These are phyloP conservation scores for Asterochloris sp. DNA, from an alignment of 139 green algal species.

Conservation along the genomic window DNA sequence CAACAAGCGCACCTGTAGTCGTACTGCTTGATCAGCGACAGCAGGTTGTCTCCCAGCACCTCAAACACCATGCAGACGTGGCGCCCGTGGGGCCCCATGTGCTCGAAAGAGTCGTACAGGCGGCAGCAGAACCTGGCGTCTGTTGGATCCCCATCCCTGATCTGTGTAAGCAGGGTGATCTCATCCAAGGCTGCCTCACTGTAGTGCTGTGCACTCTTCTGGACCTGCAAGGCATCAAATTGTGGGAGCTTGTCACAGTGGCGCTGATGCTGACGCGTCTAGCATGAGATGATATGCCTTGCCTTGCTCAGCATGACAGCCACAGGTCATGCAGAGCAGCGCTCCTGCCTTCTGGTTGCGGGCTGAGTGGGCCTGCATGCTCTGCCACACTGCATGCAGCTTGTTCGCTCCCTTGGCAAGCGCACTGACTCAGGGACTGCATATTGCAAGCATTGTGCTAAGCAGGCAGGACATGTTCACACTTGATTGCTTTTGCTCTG, in stretches of 20 bases:
- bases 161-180: conserved; percentile 84
- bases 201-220: conserved; percentile 96
- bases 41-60: conserved; percentile 80
- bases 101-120: conserved; percentile 92
- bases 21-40: conserved; percentile 70
- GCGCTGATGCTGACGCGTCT: background rate
- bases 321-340: too few relatives aligned
- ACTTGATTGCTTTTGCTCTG: too few relatives aligned
- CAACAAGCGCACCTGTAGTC: conserved; percentile 2
- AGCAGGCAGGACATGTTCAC: too few relatives aligned
- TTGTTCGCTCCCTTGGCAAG: too few relatives aligned
- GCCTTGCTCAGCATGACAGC: too few relatives aligned
- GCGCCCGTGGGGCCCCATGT: conserved; percentile 83
- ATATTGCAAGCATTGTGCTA: too few relatives aligned
- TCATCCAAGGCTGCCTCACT: conserved; percentile 96
- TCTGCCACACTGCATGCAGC: too few relatives aligned
- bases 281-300: background rate
- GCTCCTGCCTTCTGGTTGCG: background rate
- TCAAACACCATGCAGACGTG: conserved; percentile 99
- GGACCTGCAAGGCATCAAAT: conserved; percentile 58
- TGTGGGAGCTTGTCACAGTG: background rate
- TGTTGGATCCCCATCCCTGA: conserved; percentile 58
- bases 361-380: background rate
- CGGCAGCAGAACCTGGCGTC: conserved; percentile 58
- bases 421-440: too few relatives aligned